Evolutionary conservation across 805 yeast genomes (phyloP), one percentile per base, ranked within the genome.

Genomic region (Myxozyma vanderwaltii): DNA sequence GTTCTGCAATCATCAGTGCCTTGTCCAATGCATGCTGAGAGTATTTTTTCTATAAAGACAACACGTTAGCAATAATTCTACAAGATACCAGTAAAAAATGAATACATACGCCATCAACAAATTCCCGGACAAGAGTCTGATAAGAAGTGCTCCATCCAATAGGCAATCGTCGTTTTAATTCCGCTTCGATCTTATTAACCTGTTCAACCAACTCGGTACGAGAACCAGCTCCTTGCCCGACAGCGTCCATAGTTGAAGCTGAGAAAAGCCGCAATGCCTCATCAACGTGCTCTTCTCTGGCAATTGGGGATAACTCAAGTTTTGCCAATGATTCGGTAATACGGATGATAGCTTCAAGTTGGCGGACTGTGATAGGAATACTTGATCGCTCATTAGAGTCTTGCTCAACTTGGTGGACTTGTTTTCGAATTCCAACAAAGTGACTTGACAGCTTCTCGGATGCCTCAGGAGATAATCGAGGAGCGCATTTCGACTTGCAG

Each of bases 241-340:
- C 92, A 0, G 99, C 99, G 71, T 91, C 91, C 95, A 94, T 91
- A 0, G 99, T 94, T 1, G 99, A 94, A 0, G 99, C 97, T 61
- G 89, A 89, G 75, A 94, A 94, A 63, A 94, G 77, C 69, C 99
- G 78, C 63, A 94, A 89, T 0, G 98, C 97, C 72, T 94, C 99
- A 68, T 89, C 92, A 29, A 94, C 99, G 71, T 94, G 98, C 64
- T 83, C 86, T 68, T 85, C 94, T 7, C 84, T 81, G 2, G 97
- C 98, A 17, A 90, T 80, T 1, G 97, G 92, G 13, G 86, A 80
- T 56, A 94, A 76, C 57, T 86, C 85, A 59, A 94, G 73, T 73
- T 94, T 94, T 6, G 99, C 99, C 57, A 94, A 76, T 0, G 96
- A 83, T 76, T 94, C 99, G 1, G 97, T 83, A 55, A 94, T 94